Evolutionary conservation across 2,329 filamentous ascomycete genomes (phyloP).

Genomic region (Colletotrichum zoysiae): DNA sequence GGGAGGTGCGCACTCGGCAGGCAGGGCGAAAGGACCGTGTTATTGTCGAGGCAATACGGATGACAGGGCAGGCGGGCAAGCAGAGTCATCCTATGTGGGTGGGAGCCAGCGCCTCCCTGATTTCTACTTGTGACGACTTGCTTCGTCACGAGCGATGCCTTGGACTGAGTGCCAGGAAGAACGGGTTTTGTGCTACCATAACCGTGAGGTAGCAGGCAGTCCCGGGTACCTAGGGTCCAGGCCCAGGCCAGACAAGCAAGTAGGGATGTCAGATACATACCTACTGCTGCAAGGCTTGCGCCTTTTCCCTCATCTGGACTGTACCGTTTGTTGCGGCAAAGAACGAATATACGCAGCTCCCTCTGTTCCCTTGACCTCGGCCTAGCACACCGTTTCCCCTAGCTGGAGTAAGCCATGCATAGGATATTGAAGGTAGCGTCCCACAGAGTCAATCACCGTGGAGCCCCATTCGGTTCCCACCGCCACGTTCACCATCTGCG

Average conservation of each 20-base stretch:
- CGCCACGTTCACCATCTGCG: slow-evolving; percentile 11
- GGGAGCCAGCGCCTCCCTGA: neutral
- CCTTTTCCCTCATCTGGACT: neutral
- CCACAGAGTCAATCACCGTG: slow-evolving; percentile 19
- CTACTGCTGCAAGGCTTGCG: neutral
- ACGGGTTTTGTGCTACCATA: slow-evolving; percentile 26
- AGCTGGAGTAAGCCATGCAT: slow-evolving; percentile 37
- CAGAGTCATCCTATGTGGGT: neutral
- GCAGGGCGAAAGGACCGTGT: neutral
- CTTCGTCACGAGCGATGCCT: slow-evolving; percentile 16
- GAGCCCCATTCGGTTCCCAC: slow-evolving; percentile 8
- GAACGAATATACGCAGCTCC: neutral
- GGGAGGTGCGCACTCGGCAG: neutral
- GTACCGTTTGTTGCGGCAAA: neutral
- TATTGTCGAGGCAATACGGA: slow-evolving; percentile 2
- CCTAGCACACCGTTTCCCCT: slow-evolving; percentile 25
- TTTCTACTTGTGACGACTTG: slow-evolving; percentile 24
- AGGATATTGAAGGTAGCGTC: slow-evolving; percentile 41
- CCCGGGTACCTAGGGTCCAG: neutral
- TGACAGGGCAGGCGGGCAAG: neutral
- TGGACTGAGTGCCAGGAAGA: slow-evolving; percentile 8
- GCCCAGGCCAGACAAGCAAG: slow-evolving; percentile 6
- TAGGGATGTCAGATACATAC: neutral
- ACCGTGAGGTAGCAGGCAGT: slow-evolving; percentile 21
- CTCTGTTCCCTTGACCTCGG: neutral